A percentile compares a stretch with the other conserved stretches of the same genome.
These are phyloP conservation scores for Xylariaceae sp. DNA, from an alignment of 2,329 filamentous ascomycete species.

Conservation along the genomic window DNA sequence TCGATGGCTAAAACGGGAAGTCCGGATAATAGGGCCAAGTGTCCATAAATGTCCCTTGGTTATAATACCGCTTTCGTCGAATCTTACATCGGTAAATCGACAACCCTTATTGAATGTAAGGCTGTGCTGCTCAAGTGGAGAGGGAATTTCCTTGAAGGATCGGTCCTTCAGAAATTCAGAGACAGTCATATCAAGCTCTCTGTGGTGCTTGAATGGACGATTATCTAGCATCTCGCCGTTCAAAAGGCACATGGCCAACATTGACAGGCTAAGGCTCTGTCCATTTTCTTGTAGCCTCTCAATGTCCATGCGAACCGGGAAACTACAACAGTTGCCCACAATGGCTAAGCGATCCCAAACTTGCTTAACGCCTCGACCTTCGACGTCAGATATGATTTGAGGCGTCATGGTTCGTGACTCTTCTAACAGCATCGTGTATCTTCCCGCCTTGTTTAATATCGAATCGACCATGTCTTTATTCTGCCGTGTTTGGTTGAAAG, in stretches of 20 bases:
- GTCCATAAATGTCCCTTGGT: constrained; percentile 1
- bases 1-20: neutral
- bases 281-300: neutral
- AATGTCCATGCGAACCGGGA: constrained; percentile 4
- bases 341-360: constrained; percentile 10
- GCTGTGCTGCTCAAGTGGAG: neutral
- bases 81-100: neutral
- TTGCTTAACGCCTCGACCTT: neutral
- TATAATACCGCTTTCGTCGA: neutral
- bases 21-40: constrained; percentile 1
- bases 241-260: constrained; percentile 10
- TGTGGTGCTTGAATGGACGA: neutral
- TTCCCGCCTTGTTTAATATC: no score
- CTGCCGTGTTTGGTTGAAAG: neutral
- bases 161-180: neutral
- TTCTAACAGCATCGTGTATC: constrained; percentile 1
- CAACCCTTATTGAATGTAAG: constrained; percentile 5
- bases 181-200: neutral
- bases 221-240: constrained; percentile 13
- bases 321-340: constrained; percentile 9
- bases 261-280: constrained; percentile 7
- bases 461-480: no score
- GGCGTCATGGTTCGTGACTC: constrained; percentile 5
- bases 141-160: neutral
- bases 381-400: constrained; percentile 6